Conservation (phyloP, 495 filamentous ascomycete genomes). For the Jackrogersella multiformis region DNA sequence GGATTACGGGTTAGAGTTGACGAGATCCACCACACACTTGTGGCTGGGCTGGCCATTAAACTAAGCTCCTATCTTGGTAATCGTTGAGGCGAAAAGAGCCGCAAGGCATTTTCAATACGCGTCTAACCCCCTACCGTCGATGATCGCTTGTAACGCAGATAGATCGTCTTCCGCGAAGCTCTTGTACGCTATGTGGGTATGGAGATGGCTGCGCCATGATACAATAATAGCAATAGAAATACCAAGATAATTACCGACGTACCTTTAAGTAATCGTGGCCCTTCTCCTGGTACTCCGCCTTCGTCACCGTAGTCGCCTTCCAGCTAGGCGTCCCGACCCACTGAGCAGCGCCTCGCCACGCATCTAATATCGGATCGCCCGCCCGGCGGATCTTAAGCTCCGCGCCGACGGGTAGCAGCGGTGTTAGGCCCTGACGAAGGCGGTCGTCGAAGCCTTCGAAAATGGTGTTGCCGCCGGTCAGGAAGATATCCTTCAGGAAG, state of each 20-base stretch:
- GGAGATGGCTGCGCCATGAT: neutral
- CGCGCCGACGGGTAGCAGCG: constrained; percentile 74
- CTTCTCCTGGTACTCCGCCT: constrained; percentile 84
- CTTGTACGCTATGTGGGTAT: neutral
- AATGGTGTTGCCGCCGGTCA: constrained; percentile 92
- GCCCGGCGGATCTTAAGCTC: constrained; percentile 74
- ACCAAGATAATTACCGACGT: constrained; percentile 40
- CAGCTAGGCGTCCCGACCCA: constrained; percentile 68
- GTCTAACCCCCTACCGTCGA: neutral
- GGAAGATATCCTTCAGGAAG: constrained; percentile 85
- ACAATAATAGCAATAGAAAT: constrained; percentile 3
- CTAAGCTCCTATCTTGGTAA: neutral
- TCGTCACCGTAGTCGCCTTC: constrained; percentile 64
- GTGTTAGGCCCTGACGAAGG: constrained; percentile 73
- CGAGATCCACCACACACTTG: neutral
- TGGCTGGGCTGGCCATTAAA: neutral
- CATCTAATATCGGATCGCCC: constrained; percentile 78
- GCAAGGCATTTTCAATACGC: constrained; percentile 1
- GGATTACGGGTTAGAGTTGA: neutral
- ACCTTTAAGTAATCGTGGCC: constrained; percentile 88
- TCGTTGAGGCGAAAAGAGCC: constrained; percentile 20
- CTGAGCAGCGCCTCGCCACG: constrained; percentile 89
- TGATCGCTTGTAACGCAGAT: neutral
- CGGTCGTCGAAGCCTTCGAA: constrained; percentile 89
- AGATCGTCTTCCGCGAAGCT: neutral